A percentile compares a stretch with the other conserved stretches of the same genome.
These are phyloP conservation scores for Lyophyllum shimeji DNA, from an alignment of 768 basidiomycete species.

Conservation along the genomic window DNA sequence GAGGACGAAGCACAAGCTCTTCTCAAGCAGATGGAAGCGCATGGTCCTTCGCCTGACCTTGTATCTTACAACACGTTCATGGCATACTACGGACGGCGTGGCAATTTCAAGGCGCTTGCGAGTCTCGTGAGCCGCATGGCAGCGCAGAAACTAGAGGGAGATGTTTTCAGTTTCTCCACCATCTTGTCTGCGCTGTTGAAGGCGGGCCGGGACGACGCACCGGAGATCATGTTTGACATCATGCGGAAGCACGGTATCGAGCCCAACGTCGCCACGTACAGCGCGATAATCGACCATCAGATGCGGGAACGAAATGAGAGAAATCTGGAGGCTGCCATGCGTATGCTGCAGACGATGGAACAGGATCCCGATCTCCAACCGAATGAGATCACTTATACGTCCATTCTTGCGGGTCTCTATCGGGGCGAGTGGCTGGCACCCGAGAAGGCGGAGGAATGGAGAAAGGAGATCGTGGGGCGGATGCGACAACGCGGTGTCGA, in stretches of 20 bases:
- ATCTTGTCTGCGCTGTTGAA: constrained; percentile 77
- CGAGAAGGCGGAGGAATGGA: constrained; percentile 44
- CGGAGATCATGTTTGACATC: constrained; percentile 57
- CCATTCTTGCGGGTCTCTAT: constrained; percentile 72
- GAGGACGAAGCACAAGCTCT: constrained; percentile 40
- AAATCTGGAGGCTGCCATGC: constrained; percentile 61
- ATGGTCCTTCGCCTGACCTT: constrained; percentile 67
- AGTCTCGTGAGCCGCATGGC: constrained; percentile 57
- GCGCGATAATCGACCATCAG: constrained; percentile 75
- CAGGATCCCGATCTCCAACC: constrained; percentile 46
- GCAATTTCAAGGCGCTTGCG: constrained; percentile 64
- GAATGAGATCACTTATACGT: constrained; percentile 84
- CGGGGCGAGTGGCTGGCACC: constrained; percentile 52
- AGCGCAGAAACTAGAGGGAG: constrained; percentile 55
- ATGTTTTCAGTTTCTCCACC: constrained; percentile 86
- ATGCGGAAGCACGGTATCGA: constrained; percentile 77
- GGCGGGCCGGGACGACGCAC: constrained; percentile 65
- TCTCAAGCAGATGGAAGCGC: constrained; percentile 40
- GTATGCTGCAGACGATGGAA: constrained; percentile 80
- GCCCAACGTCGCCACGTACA: constrained; percentile 77
- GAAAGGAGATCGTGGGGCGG: constrained; percentile 47
- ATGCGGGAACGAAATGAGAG: constrained; percentile 54
- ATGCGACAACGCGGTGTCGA: constrained; percentile 58
- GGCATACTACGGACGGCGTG: constrained; percentile 58
- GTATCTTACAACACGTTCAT: constrained; percentile 83